Conservation (phyloP, 1,284 basidiomycete genomes). For the Ceratorhiza oryzae-sativae region DNA sequence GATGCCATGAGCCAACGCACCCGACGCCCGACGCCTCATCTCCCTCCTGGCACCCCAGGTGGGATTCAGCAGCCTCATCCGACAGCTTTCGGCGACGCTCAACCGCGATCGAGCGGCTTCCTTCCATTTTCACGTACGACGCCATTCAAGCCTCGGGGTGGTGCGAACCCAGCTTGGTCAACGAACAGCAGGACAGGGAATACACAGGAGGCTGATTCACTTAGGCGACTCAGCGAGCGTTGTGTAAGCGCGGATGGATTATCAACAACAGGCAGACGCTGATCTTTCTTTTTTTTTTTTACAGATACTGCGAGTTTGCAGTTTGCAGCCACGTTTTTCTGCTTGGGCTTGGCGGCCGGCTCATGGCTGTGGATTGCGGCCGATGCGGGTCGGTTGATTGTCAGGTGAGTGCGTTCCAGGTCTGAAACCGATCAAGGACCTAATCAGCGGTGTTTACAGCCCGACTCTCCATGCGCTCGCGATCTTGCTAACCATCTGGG, state of each 20-base stretch:
- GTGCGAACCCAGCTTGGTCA: background rate
- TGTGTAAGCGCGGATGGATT: background rate
- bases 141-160: background rate
- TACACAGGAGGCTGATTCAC: slow-evolving; percentile 8
- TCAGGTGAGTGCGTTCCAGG: slow-evolving; percentile 14
- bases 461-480: slow-evolving; percentile 21
- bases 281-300: background rate
- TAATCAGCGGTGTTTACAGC: background rate
- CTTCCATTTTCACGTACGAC: slow-evolving; percentile 1
- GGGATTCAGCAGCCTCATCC: background rate
- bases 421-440: background rate
- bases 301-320: slow-evolving; percentile 25
- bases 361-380: slow-evolving; percentile 27
- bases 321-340: slow-evolving; percentile 29
- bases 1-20: slow-evolving; percentile 8
- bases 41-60: background rate
- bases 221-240: slow-evolving; percentile 20
- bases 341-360: slow-evolving; percentile 12
- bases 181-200: slow-evolving; percentile 11
- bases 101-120: slow-evolving; percentile 14
- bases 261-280: no score
- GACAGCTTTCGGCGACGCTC: slow-evolving; percentile 3
- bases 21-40: slow-evolving; percentile 1
- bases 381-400: slow-evolving; percentile 22
- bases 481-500: slow-evolving; percentile 27